Conservation (phyloP, 176 grass and related monocot genomes). For the Alopecurus myosuroides region DNA sequence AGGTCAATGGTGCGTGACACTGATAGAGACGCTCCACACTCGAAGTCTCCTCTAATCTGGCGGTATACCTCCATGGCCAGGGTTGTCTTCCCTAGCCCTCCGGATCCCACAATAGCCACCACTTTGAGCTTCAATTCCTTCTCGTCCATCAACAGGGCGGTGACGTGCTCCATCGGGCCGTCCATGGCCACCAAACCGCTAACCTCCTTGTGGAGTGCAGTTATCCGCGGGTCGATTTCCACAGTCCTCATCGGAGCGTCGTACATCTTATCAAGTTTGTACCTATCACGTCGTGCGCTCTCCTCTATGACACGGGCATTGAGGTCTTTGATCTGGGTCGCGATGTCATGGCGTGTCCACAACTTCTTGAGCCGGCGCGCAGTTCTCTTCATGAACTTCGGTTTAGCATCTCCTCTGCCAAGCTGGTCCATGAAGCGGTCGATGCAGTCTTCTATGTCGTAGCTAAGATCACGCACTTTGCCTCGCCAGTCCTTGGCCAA, state of each 20-base stretch:
- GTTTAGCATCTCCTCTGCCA: not conserved
- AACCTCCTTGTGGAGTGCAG: not conserved
- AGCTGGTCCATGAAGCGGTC: not conserved
- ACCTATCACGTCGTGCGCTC: not conserved
- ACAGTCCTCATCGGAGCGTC: not conserved
- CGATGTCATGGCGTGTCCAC: not conserved
- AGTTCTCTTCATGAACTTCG: not conserved
- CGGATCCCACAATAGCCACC: constrained; percentile 15
- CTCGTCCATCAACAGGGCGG: not conserved
- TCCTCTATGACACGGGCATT: not conserved
- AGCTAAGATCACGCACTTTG: not conserved
- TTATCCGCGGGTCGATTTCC: not conserved
- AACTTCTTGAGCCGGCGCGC: not conserved
- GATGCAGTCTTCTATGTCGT: not conserved
- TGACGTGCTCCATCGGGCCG: not conserved
- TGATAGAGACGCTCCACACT: not conserved
- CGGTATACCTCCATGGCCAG: constrained; percentile 3
- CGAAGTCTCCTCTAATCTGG: not conserved
- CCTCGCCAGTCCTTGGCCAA: not conserved
- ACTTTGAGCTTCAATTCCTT: not conserved
- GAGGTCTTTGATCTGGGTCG: not conserved
- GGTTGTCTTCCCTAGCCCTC: constrained; percentile 7
- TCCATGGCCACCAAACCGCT: not conserved
- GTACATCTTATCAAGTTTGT: not conserved
- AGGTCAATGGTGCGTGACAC: not conserved